Percentiles rank a stretch among this genome's conserved stretches.
Evolutionary conservation across 2,329 filamentous ascomycete genomes (phyloP).

Genomic region (Periconia digitata): DNA sequence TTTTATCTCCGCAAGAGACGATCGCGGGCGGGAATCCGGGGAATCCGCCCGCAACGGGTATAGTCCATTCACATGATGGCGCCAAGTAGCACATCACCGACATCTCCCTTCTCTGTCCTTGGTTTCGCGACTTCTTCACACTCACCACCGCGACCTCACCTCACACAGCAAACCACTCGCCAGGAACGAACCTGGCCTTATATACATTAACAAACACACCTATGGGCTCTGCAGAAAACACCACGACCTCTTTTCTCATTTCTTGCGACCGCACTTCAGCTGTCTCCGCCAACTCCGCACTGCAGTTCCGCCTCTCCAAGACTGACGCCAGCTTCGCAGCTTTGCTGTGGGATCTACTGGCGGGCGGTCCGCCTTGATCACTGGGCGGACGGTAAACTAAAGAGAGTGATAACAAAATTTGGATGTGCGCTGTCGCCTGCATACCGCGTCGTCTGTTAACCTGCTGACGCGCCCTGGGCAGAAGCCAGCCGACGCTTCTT

Average conservation of each 20-base stretch:
- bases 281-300: slow-evolving; percentile 34
- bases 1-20: too few species aligned
- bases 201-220: slow-evolving; percentile 29
- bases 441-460: slow-evolving; percentile 14
- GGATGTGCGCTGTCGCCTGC: slow-evolving; percentile 25
- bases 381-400: slow-evolving; percentile 54
- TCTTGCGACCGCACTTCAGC: slow-evolving; percentile 36
- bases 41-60: slow-evolving; percentile 1
- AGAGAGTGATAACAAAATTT: slow-evolving; percentile 19
- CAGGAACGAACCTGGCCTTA: slow-evolving; percentile 36
- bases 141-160: slow-evolving; percentile 19
- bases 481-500: slow-evolving; percentile 17
- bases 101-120: slow-evolving; percentile 9
- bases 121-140: slow-evolving; percentile 6
- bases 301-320: slow-evolving; percentile 42
- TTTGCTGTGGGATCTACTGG: slow-evolving; percentile 51
- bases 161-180: slow-evolving; percentile 21
- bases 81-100: slow-evolving; percentile 1
- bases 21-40: slow-evolving; percentile 1
- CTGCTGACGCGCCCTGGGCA: slow-evolving; percentile 28
- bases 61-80: slow-evolving; percentile 2
- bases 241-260: slow-evolving; percentile 32
- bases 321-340: slow-evolving; percentile 52
- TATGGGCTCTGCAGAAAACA: slow-evolving; percentile 49
- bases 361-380: slow-evolving; percentile 54